These are phyloP conservation scores for Annona cherimola DNA, from an alignment of 164 flowering plant genomes.

Conservation along the genomic window DNA sequence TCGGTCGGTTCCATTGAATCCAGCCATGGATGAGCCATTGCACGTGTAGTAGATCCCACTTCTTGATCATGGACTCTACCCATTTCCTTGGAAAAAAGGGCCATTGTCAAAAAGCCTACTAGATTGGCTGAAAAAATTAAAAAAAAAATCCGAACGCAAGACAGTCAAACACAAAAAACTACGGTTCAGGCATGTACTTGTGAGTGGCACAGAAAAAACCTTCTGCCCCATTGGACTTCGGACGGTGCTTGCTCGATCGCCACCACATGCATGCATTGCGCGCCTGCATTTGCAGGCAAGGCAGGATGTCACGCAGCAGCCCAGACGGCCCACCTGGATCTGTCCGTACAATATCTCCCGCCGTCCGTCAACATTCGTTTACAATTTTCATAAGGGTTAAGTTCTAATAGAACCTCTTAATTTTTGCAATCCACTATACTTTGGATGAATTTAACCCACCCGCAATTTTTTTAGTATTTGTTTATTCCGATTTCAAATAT, in stretches of 20 bases:
- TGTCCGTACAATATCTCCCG: background rate
- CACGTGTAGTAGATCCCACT: background rate
- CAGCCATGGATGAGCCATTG: background rate
- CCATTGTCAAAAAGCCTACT: background rate
- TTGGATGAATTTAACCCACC: too few species aligned
- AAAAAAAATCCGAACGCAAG: background rate
- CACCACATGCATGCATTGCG: background rate
- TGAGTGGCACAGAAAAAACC: background rate
- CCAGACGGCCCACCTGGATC: background rate
- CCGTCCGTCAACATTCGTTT: background rate
- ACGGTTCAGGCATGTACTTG: background rate
- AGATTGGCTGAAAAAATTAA: background rate
- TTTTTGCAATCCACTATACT: too few species aligned
- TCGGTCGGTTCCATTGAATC: background rate
- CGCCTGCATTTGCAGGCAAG: background rate
- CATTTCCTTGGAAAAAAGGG: background rate
- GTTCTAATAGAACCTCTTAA: too few species aligned
- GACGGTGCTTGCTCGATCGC: background rate
- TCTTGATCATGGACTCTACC: background rate
- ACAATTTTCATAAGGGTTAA: too few species aligned
- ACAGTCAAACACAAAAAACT: background rate
- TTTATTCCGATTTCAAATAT: too few species aligned
- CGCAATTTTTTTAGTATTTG: too few species aligned
- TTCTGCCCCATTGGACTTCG: background rate
- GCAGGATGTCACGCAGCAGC: background rate